These are phyloP conservation scores for Jamesozyma lodderae DNA, from an alignment of 805 yeast species.

Conservation along the genomic window DNA sequence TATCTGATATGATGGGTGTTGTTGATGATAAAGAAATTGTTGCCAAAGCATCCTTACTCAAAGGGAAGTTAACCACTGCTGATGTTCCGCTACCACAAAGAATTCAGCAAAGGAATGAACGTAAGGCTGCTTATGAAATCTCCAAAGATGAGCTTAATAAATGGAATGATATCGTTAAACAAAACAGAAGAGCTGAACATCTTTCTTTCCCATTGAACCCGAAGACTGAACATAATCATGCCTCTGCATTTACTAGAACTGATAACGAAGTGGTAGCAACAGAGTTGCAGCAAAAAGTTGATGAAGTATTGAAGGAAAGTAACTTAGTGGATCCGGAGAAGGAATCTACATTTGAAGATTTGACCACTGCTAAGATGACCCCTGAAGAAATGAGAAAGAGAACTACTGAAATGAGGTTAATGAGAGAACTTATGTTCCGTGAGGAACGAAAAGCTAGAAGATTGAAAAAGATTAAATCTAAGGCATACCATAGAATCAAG, in stretches of 20 bases:
- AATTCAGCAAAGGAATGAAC: constrained; percentile 74
- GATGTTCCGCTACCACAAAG: constrained; percentile 80
- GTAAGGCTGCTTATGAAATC: constrained; percentile 84
- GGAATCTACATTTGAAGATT: constrained; percentile 79
- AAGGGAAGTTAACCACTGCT: constrained; percentile 39
- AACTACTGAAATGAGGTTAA: constrained; percentile 72
- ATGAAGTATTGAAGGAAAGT: constrained; percentile 52
- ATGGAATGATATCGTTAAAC: constrained; percentile 79
- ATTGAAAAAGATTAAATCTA: constrained; percentile 89
- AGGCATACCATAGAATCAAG: constrained; percentile 74
- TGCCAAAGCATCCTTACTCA: constrained; percentile 42
- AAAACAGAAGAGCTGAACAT: constrained; percentile 77
- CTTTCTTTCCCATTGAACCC: constrained; percentile 54
- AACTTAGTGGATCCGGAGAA: constrained; percentile 61
- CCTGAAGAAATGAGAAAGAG: constrained; percentile 70
- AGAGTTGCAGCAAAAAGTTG: constrained; percentile 60
- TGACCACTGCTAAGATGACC: constrained; percentile 71
- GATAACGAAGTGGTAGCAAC: constrained; percentile 38
- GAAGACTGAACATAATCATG: constrained; percentile 35
- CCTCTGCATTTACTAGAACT: constrained; percentile 45
- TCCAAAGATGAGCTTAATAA: constrained; percentile 77
- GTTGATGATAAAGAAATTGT: constrained; percentile 42
- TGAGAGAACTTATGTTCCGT: constrained; percentile 94
- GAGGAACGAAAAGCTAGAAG: constrained; percentile 88
- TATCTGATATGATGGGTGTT: constrained; percentile 68